phyloP scores from a whole-genome alignment of 1,284 basidiomycete species.

The Ceratobasidium sp. region DNA sequence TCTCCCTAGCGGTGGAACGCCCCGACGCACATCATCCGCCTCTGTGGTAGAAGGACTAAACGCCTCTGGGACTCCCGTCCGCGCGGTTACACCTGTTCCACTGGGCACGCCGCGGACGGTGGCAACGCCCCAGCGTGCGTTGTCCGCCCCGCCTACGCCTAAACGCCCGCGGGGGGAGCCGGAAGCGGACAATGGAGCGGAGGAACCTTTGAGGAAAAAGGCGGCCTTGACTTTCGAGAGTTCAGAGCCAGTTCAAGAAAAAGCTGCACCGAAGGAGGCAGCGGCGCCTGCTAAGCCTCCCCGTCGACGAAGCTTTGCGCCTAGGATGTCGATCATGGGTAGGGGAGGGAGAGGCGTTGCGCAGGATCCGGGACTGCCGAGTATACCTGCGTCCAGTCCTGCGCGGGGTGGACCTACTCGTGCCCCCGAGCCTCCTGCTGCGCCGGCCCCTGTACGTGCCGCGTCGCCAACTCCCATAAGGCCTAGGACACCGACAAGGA shows the following conservation, averaged over 20 bases:
- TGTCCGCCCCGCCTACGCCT: conserved; percentile 25
- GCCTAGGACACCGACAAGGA: background rate
- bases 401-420: too few species aligned
- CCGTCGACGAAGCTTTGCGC: conserved; percentile 28
- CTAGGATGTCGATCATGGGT: conserved; percentile 22
- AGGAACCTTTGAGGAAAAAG: conserved; percentile 6
- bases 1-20: conserved; percentile 2
- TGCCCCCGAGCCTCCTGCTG: background rate
- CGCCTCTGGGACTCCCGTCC: background rate
- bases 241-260: conserved; percentile 8
- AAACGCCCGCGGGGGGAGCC: conserved; percentile 16
- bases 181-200: background rate
- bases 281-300: conserved; percentile 31
- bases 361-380: background rate
- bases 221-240: conserved; percentile 6
- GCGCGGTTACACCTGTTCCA: conserved; percentile 20
- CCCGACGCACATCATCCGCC: conserved; percentile 16
- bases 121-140: conserved; percentile 7
- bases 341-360: background rate
- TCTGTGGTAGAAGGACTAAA: background rate
- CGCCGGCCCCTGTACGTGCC: background rate
- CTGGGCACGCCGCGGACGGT: conserved; percentile 15
- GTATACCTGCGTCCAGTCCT: conserved; percentile 11
- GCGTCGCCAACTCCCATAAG: conserved; percentile 5
- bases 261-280: conserved; percentile 1